A percentile compares a stretch with the other conserved stretches of the same genome.
Conservation (phyloP, 495 filamentous ascomycete genomes). For the Aspergillus sparsus region DNA sequence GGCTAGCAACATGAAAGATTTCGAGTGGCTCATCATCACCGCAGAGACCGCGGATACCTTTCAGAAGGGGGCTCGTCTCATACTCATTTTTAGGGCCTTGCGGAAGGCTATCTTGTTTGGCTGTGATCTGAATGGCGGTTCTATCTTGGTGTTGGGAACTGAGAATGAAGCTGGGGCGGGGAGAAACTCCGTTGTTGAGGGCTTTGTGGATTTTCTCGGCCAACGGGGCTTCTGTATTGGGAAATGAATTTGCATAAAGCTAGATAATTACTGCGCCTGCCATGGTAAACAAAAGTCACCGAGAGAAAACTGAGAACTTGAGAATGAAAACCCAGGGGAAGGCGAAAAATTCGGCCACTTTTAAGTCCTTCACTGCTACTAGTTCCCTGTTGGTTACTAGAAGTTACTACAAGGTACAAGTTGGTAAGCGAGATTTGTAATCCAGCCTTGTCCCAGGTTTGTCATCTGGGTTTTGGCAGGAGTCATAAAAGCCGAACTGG, state of each 20-base stretch:
- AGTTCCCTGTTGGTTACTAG: neutral
- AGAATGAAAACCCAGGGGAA: neutral
- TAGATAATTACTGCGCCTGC: neutral
- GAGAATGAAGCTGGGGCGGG: neutral
- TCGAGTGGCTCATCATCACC: neutral
- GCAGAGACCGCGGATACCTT: neutral
- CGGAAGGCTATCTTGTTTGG: neutral
- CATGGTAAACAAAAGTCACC: conserved; percentile 1
- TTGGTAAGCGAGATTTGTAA: neutral
- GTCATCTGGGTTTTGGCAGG: neutral
- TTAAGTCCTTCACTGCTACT: conserved; percentile 1
- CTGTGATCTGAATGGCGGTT: conserved; percentile 1
- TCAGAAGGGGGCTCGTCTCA: neutral
- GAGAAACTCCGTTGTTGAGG: neutral
- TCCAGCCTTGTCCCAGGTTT: too few relatives aligned
- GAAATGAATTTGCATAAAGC: neutral
- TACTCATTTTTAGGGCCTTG: neutral
- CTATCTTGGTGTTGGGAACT: neutral
- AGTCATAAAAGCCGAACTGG: neutral
- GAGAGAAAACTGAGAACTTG: neutral
- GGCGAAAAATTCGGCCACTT: neutral
- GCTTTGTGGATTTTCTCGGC: neutral
- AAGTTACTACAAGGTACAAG: neutral
- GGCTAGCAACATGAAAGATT: conserved; percentile 1
- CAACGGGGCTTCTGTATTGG: neutral